Evolutionary conservation across 2,329 filamentous ascomycete species (phyloP).

Genomic region (Polytolypa hystricis): DNA sequence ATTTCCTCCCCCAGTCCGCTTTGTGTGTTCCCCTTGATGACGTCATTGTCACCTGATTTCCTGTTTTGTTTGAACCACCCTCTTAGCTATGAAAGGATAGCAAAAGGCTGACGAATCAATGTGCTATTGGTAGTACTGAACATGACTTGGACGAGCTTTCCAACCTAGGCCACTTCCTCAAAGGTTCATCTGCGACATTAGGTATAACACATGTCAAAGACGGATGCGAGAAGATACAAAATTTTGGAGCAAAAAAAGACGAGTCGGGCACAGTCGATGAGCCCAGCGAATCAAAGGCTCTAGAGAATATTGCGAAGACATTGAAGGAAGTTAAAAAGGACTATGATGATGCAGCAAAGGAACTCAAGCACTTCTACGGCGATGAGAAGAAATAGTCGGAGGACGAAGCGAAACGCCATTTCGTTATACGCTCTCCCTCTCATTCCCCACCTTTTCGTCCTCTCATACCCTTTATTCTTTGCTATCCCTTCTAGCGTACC

Average conservation of each 20-base stretch:
- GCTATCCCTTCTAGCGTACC: neutral
- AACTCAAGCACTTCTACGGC: constrained; percentile 61
- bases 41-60: constrained; percentile 6
- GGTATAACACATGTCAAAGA: constrained; percentile 86
- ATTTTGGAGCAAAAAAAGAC: constrained; percentile 75
- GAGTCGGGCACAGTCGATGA: constrained; percentile 59
- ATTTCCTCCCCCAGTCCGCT: neutral
- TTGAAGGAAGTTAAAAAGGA: constrained; percentile 64
- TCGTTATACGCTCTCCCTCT: too few relatives aligned
- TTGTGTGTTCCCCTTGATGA: constrained; percentile 3
- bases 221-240: constrained; percentile 91
- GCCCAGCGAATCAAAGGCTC: constrained; percentile 54
- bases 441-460: too few relatives aligned
- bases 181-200: constrained; percentile 90
- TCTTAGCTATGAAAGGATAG: too few relatives aligned
- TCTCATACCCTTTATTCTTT: too few relatives aligned
- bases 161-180: constrained; percentile 84
- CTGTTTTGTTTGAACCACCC: constrained; percentile 2
- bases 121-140: too few relatives aligned
- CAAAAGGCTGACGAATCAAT: too few relatives aligned
- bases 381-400: too few relatives aligned
- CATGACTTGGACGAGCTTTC: constrained; percentile 70
- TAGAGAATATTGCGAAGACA: constrained; percentile 59
- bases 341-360: constrained; percentile 60
- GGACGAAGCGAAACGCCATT: too few relatives aligned